Conservation (phyloP, 345 rosid species). For the Iberis pinnata region DNA sequence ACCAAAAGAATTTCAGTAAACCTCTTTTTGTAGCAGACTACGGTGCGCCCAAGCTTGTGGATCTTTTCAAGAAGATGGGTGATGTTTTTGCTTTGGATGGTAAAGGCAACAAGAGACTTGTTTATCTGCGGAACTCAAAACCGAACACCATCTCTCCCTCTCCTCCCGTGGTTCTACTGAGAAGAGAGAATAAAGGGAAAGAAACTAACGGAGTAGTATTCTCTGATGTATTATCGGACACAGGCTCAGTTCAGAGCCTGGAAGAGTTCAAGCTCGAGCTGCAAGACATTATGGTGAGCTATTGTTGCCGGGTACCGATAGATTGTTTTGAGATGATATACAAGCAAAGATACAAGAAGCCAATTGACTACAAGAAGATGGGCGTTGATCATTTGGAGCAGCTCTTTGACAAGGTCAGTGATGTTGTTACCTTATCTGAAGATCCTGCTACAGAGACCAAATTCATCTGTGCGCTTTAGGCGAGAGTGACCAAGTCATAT, state of each 20-base stretch:
- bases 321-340: slow-evolving; percentile 77
- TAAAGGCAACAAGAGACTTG: slow-evolving; percentile 61
- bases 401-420: slow-evolving; percentile 55
- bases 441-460: slow-evolving; percentile 54
- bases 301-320: slow-evolving; percentile 58
- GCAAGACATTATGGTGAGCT: slow-evolving; percentile 84
- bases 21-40: slow-evolving; percentile 77
- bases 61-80: slow-evolving; percentile 80
- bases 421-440: slow-evolving; percentile 59
- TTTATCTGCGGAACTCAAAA: slow-evolving; percentile 61
- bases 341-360: slow-evolving; percentile 73
- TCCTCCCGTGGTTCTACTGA: slow-evolving; percentile 38
- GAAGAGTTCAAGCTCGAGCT: slow-evolving; percentile 73
- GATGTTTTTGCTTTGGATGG: slow-evolving; percentile 64
- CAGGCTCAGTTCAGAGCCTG: slow-evolving; percentile 29
- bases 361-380: slow-evolving; percentile 42
- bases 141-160: slow-evolving; percentile 43
- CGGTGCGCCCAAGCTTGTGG: slow-evolving; percentile 64
- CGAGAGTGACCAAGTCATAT: neutral
- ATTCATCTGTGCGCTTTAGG: slow-evolving; percentile 36
- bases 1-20: slow-evolving; percentile 67
- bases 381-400: slow-evolving; percentile 73
- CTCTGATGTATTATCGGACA: slow-evolving; percentile 63
- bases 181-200: slow-evolving; percentile 59
- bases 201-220: slow-evolving; percentile 41